Percentiles rank a stretch among this genome's conserved stretches.
Conservation (phyloP, 768 basidiomycete genomes). For the Boletus sensibilis region DNA sequence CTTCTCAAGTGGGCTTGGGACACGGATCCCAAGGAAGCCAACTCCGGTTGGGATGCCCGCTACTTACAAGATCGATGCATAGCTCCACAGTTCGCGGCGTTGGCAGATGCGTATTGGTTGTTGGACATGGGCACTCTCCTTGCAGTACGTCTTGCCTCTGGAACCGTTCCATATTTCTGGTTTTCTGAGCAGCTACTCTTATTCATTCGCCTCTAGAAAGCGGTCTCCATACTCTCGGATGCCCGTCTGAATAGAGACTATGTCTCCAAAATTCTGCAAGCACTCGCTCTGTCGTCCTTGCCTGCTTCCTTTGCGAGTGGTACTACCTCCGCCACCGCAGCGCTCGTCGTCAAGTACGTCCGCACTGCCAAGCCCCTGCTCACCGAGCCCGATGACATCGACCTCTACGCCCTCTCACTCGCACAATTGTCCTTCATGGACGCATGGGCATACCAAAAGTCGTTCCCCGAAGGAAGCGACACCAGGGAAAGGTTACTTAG, state of each 20-base stretch:
- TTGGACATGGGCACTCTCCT: constrained; percentile 69
- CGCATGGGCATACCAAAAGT: constrained; percentile 75
- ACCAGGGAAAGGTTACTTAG: constrained; percentile 54
- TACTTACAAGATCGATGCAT: constrained; percentile 58
- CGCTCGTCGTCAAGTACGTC: constrained; percentile 68
- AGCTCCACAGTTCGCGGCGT: constrained; percentile 69
- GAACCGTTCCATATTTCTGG: not conserved
- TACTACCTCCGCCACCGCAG: constrained; percentile 12
- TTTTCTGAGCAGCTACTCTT: not conserved
- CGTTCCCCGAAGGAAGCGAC: constrained; percentile 58
- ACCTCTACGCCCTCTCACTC: constrained; percentile 66
- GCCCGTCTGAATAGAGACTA: constrained; percentile 73
- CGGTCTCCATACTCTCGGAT: constrained; percentile 72
- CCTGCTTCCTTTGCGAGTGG: constrained; percentile 35
- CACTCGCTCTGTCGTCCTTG: constrained; percentile 42
- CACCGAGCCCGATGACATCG: constrained; percentile 66
- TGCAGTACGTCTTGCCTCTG: constrained; percentile 45
- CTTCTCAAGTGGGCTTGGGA: constrained; percentile 79
- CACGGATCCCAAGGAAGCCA: constrained; percentile 53
- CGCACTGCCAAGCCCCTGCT: constrained; percentile 73
- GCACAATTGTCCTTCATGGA: constrained; percentile 62
- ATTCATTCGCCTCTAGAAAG: constrained; percentile 43
- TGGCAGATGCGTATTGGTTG: constrained; percentile 86
- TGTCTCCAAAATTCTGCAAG: constrained; percentile 73
- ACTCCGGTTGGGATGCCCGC: constrained; percentile 30